phyloP scores from a whole-genome alignment of 352 stramenopile genomes.

The Pythium plurisporium region DNA sequence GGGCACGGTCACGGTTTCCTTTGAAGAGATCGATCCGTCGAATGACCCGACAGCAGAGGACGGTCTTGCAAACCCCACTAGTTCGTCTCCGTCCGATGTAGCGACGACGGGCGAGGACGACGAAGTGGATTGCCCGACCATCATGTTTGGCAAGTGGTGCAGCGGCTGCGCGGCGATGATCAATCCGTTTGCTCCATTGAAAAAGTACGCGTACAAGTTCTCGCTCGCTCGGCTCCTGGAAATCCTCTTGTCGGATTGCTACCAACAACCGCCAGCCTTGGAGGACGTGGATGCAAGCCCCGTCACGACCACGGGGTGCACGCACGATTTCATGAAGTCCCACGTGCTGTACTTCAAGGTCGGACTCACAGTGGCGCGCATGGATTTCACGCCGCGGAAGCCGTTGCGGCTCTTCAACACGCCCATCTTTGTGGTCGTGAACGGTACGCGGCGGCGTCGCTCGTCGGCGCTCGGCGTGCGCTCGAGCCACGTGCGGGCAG shows the following conservation, averaged over 20 bases:
- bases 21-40: slow-evolving; percentile 53
- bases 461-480: not conserved
- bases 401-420: slow-evolving; percentile 30
- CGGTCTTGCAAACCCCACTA: slow-evolving; percentile 10
- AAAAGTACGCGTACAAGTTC: slow-evolving; percentile 96
- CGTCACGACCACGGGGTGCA: slow-evolving; percentile 22
- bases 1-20: slow-evolving; percentile 75
- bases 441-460: slow-evolving; percentile 11
- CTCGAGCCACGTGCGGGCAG: not conserved
- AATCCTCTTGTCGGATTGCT: slow-evolving; percentile 90
- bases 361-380: slow-evolving; percentile 61
- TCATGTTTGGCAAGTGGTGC: slow-evolving; percentile 98
- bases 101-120: not conserved
- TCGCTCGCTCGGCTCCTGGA: slow-evolving; percentile 98
- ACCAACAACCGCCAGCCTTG: slow-evolving; percentile 23
- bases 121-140: slow-evolving; percentile 33
- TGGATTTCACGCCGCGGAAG: slow-evolving; percentile 48
- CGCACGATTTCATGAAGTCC: slow-evolving; percentile 48
- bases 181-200: slow-evolving; percentile 83
- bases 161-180: slow-evolving; percentile 92
- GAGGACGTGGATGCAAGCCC: not conserved
- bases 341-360: slow-evolving; percentile 84
- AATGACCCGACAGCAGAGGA: not conserved
- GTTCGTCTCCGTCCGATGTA: not conserved
- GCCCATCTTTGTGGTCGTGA: slow-evolving; percentile 13